A percentile compares a stretch with the other conserved stretches of the same genome.
phyloP scores from a whole-genome alignment of 2,329 filamentous ascomycete species.

The Aspergillus puulaauensis region DNA sequence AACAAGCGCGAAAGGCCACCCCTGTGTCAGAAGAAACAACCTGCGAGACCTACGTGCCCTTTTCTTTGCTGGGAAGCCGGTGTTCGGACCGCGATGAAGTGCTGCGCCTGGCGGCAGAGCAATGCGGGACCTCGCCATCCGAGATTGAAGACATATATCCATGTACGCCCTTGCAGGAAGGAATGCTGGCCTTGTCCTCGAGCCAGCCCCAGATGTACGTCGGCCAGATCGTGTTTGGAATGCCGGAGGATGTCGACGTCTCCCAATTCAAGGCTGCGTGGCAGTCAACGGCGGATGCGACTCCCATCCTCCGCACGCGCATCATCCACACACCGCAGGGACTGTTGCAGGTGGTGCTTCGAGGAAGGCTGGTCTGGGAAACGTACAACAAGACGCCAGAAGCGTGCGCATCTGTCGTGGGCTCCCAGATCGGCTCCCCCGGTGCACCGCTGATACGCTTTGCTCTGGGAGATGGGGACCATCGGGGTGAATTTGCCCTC shows the following conservation, averaged over 20 bases:
- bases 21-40: too few species aligned
- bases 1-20: too few species aligned
- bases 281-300: background rate
- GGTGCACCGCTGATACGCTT: too few species aligned
- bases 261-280: background rate
- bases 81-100: too few species aligned
- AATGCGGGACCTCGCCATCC: background rate
- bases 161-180: background rate
- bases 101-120: background rate
- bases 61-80: too few species aligned
- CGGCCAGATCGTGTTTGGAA: background rate
- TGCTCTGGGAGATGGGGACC: too few species aligned
- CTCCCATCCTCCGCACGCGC: background rate
- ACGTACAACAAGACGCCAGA: background rate
- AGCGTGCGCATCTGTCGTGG: background rate
- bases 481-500: too few species aligned
- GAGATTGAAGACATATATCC: constrained; percentile 1
- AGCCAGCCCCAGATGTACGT: background rate
- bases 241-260: background rate
- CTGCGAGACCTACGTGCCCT: too few species aligned
- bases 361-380: background rate
- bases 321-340: background rate
- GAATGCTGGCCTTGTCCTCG: background rate
- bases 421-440: too few species aligned
- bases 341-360: background rate